phyloP scores from a whole-genome alignment of 2,329 filamentous ascomycete genomes.

The Raffaelea ambrosiae region DNA sequence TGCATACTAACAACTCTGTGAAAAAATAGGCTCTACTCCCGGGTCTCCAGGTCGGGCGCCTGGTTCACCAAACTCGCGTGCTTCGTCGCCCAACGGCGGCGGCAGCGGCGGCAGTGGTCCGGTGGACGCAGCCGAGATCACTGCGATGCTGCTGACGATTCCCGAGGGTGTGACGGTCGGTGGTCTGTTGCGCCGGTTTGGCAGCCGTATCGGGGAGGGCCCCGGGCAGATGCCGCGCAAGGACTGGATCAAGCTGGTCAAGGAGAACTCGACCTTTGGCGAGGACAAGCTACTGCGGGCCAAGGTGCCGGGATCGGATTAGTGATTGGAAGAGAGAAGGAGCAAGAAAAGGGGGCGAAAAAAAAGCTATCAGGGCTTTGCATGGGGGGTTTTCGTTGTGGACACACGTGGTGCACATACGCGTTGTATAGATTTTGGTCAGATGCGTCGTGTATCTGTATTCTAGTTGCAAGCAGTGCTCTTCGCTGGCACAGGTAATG shows the following conservation, averaged over 20 bases:
- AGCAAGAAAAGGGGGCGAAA: neutral
- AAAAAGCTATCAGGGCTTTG: neutral
- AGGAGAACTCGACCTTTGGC: slow-evolving; percentile 43
- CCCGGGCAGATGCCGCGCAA: slow-evolving; percentile 42
- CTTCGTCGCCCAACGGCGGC: slow-evolving; percentile 22
- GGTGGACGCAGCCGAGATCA: slow-evolving; percentile 44
- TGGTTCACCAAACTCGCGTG: slow-evolving; percentile 14
- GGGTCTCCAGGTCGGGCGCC: slow-evolving; percentile 14
- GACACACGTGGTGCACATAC: too few relatives aligned
- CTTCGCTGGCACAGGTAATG: too few relatives aligned
- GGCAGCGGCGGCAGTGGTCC: slow-evolving; percentile 12
- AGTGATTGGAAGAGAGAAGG: neutral
- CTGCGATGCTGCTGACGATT: slow-evolving; percentile 40
- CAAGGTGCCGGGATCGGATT: slow-evolving; percentile 8
- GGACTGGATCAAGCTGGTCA: slow-evolving; percentile 53
- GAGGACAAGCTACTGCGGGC: slow-evolving; percentile 44
- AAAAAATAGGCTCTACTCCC: slow-evolving; percentile 13
- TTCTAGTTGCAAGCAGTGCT: too few relatives aligned
- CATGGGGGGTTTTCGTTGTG: neutral
- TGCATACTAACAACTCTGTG: neutral
- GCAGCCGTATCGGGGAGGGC: slow-evolving; percentile 41
- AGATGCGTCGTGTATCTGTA: too few relatives aligned
- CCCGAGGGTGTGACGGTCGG: slow-evolving; percentile 46
- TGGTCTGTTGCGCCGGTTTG: slow-evolving; percentile 45
- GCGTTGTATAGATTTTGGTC: too few relatives aligned